A percentile compares a stretch with the other conserved stretches of the same genome.
Evolutionary conservation across 2,329 filamentous ascomycete genomes (phyloP).

Genomic region (Paraconiothyrium brasiliense): DNA sequence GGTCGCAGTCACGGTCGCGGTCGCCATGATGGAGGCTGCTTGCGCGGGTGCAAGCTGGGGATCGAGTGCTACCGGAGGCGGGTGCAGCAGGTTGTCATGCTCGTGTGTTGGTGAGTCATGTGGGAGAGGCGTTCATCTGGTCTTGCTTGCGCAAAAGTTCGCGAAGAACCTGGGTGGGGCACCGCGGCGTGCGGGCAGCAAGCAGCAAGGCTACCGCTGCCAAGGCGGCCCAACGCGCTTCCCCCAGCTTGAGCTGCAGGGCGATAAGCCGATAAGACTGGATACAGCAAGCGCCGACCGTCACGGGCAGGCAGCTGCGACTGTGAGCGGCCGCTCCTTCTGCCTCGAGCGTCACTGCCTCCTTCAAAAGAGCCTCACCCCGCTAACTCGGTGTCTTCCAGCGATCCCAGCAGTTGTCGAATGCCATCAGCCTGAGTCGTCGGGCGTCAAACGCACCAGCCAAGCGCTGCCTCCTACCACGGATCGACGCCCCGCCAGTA

Average conservation of each 20-base stretch:
- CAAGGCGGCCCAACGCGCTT: constrained; percentile 5
- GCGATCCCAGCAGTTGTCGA: neutral
- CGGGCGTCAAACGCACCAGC: neutral
- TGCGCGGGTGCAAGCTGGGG: neutral
- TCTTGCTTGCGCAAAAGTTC: constrained; percentile 12
- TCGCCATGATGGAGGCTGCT: constrained; percentile 15
- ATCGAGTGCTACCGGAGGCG: constrained; percentile 7
- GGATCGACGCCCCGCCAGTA: constrained; percentile 1
- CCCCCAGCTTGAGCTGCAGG: neutral
- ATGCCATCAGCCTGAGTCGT: constrained; percentile 1
- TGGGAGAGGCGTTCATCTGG: neutral
- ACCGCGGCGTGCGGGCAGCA: constrained; percentile 7
- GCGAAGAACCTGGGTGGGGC: constrained; percentile 17
- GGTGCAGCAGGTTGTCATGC: neutral
- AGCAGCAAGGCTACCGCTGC: neutral
- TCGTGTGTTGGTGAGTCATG: constrained; percentile 12
- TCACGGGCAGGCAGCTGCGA: constrained; percentile 26
- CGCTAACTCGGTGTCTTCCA: neutral
- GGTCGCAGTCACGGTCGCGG: constrained; percentile 15
- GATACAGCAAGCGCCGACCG: constrained; percentile 19
- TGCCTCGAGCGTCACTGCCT: constrained; percentile 19
- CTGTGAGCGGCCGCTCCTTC: constrained; percentile 17
- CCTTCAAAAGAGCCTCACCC: neutral
- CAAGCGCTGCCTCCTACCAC: constrained; percentile 1
- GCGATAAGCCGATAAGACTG: constrained; percentile 16